Conservation (phyloP, 352 stramenopile genomes). For the Globisporangium sylvaticum region DNA sequence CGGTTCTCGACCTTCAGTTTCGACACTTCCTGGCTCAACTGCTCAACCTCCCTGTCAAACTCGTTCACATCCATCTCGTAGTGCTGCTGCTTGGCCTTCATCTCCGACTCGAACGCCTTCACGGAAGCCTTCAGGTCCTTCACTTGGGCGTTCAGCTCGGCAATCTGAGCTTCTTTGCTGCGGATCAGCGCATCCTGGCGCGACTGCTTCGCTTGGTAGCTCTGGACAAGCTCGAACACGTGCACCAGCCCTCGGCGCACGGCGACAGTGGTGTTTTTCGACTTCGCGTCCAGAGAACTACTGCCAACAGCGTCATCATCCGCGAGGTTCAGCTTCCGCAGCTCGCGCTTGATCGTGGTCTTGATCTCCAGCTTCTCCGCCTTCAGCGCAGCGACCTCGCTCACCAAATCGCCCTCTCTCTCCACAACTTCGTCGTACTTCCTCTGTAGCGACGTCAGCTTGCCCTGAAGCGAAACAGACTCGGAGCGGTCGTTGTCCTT, state of each 20-base stretch:
- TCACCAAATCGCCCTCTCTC: constrained; percentile 27
- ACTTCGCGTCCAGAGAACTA: constrained; percentile 6
- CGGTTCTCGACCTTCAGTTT: constrained; percentile 55
- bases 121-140: constrained; percentile 12
- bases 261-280: constrained; percentile 10
- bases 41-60: constrained; percentile 28
- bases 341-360: constrained; percentile 34
- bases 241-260: constrained; percentile 29
- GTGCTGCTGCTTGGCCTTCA: constrained; percentile 13
- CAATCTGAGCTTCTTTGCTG: constrained; percentile 43
- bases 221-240: constrained; percentile 33
- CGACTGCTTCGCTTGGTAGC: constrained; percentile 40
- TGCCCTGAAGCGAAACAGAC: constrained; percentile 11
- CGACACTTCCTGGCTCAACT: constrained; percentile 34
- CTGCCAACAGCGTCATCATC: constrained; percentile 10
- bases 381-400: constrained; percentile 35
- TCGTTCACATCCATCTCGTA: constrained; percentile 10
- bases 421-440: constrained; percentile 26
- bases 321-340: constrained; percentile 39
- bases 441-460: constrained; percentile 25
- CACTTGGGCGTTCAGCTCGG: constrained; percentile 32
- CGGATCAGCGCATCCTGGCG: constrained; percentile 38
- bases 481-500: constrained; percentile 18
- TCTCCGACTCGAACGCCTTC: constrained; percentile 12
- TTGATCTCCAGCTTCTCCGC: constrained; percentile 33